Evolutionary conservation across 2,329 filamentous ascomycete genomes (phyloP), one percentile per base, ranked within the genome.

Genomic region (Fusarium sp.): DNA sequence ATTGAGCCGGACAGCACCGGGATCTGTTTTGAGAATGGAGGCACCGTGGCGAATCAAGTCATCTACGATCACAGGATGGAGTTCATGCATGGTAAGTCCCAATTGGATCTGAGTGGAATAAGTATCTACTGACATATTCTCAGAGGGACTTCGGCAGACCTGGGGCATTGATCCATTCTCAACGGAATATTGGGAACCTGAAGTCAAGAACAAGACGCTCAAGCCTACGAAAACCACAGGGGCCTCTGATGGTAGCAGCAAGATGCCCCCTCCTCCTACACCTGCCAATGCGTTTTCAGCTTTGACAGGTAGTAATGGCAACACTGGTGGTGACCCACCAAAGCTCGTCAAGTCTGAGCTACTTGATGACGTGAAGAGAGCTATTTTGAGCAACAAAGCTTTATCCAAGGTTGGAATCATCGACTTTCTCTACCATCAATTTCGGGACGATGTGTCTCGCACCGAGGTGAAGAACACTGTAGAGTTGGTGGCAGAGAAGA

Each of bases 101-200:
- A 22, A 18, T 31, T 20, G 18, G 10, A 24, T 12, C 9, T 38
- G 22, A 18, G 24, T 15, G 38, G 20, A 18, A 13, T 36, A 24
- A 30, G 35, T 44, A 58, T 12, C n/a, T 42, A 61, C 71, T 79
- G 57, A 77, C 76, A 75, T 16, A 20, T n/a, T 24, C 61, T 14
- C 70, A 88, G 86, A 85, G 60, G 78, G 80, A 63, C 83, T 90
- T 20, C 82, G 87, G 41, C 83, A 80, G 82, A 91, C 82, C 53
- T 80, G 81, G 53, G 79, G 82, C 13, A 95, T 99, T 72, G 91
- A 99, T 78, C 96, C 96, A 0, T 97, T 95, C 79, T 95, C 94
- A 0, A 90, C 90, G 1, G 81, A 85, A 1, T 98, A 98, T 81
- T 98, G 96, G 96, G 83, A 86, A 35, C 72, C 83, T 5, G 84